Evolutionary conservation across 73 alveolate species (phyloP).

Genomic region (Blepharisma stoltei): DNA sequence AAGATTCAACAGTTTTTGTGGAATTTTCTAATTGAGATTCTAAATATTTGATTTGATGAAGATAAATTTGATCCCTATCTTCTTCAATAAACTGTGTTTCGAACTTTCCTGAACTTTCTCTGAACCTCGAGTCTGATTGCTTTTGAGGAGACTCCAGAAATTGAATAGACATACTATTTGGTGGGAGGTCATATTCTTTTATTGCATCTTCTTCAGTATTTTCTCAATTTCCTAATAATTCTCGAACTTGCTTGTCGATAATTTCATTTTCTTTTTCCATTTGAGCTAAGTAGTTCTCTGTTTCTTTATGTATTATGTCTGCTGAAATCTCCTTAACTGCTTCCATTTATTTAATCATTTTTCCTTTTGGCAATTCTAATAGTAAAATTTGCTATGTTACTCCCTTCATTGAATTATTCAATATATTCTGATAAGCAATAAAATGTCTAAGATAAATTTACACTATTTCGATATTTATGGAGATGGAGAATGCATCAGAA

Average conservation of each 20-base stretch:
- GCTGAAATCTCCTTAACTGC: too few species aligned
- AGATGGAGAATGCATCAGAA: constrained; percentile 43
- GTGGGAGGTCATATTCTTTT: constrained; percentile 24
- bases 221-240: not conserved
- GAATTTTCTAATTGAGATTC: not conserved
- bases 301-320: not conserved
- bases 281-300: constrained; percentile 8
- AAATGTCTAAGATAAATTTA: constrained; percentile 30
- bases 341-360: too few species aligned
- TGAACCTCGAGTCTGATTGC: not conserved
- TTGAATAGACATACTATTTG: too few species aligned
- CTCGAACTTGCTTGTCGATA: constrained; percentile 11
- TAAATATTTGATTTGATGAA: constrained; percentile 1
- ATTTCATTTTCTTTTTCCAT: constrained; percentile 26
- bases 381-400: too few species aligned
- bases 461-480: constrained; percentile 43
- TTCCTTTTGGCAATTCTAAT: too few species aligned
- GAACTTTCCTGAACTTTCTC: not conserved
- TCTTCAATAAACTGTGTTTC: not conserved
- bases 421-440: not conserved
- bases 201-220: constrained; percentile 12
- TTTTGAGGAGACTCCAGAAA: too few species aligned
- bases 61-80: constrained; percentile 9
- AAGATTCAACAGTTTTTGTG: not conserved
- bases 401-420: too few species aligned